Evolutionary conservation across 163 green algal species (phyloP).

Genomic region (Scenedesmus sp.): DNA sequence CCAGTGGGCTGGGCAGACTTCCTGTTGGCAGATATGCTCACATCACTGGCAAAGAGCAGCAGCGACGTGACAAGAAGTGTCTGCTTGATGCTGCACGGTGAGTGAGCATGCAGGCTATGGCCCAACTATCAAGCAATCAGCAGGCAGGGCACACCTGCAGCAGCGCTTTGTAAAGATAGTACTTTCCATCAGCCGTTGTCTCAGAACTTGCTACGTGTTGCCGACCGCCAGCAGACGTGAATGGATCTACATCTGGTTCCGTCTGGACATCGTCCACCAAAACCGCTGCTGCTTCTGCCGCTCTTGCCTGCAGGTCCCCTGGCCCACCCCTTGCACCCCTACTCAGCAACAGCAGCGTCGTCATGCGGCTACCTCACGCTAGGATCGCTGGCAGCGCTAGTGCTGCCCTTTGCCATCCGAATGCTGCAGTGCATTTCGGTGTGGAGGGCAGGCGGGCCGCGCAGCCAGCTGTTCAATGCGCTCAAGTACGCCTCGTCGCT

Average conservation of each 20-base stretch:
- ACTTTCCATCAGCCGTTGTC: too few relatives aligned
- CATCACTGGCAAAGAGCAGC: slow-evolving; percentile 85
- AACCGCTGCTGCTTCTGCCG: background rate
- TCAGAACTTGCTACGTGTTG: too few relatives aligned
- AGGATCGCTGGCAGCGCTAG: slow-evolving; percentile 75
- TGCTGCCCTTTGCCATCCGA: slow-evolving; percentile 88
- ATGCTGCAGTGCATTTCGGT: slow-evolving; percentile 94
- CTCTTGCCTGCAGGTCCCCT: slow-evolving; percentile 19
- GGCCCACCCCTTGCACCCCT: background rate
- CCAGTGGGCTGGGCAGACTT: slow-evolving; percentile 91
- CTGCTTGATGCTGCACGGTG: slow-evolving; percentile 63
- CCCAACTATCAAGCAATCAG: background rate
- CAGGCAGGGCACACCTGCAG: background rate
- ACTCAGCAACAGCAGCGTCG: background rate
- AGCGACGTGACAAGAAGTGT: slow-evolving; percentile 78
- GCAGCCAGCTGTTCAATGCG: slow-evolving; percentile 85
- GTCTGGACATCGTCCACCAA: background rate
- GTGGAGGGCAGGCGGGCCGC: background rate
- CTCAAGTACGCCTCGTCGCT: slow-evolving; percentile 96
- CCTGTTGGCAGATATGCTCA: slow-evolving; percentile 91
- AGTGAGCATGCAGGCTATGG: background rate
- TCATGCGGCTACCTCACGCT: slow-evolving; percentile 45
- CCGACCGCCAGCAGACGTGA: too few relatives aligned
- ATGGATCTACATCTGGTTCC: background rate
- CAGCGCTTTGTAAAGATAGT: background rate